Base-by-base conservation (phyloP, 2,329 filamentous ascomycete species). In the Gyromitra esculenta region DNA sequence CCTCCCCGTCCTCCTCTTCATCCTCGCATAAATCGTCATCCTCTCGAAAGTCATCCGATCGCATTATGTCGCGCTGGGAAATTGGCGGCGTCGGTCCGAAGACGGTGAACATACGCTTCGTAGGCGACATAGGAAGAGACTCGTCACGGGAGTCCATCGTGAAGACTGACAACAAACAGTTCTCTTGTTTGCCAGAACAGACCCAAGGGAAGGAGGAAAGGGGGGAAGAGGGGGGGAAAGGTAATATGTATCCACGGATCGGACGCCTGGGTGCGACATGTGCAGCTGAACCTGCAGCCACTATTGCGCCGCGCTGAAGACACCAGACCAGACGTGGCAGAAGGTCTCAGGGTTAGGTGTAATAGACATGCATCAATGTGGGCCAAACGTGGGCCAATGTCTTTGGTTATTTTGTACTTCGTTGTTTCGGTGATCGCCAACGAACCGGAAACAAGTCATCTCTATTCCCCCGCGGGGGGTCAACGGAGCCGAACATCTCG, bases 301-400 rank as follows among this genome's bases (percentile, higher is more conserved):
- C 64, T 57, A 67, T 74, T 64, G 65, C 64, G 56, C 71, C 59
- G 54, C 35, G 54, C 50, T 63, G 62, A 57, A 64, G 48, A 52
- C 50, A 69, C 72, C 65, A 75, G 60, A 18, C 72, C 59, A 45
- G 72, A 75, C 72, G 65, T 75, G 72, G 72, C 72, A 68, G 54
- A 60, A 57, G 25, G 39, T 54, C 31, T 45, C 59, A 75, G 72
- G 72, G 72, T 71, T 75, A 75, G 72, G 72, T 59, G 25, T 37
- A 48, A 3, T 37, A 54, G 43, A 35, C 41, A 62, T 74, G 71
- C 50, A 52, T 59, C 18, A 50, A 64, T 57, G 59, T 71, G 72
- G 57, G 57, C 65, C 72, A 75, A 75, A 75, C 72, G 72, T 75
- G 72, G 72, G 72, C 66, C 72, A 70, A 65, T 75, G 66, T 75